These are phyloP conservation scores for Hemerocallis citrina DNA, from an alignment of 106 monocot species.

Conservation along the genomic window DNA sequence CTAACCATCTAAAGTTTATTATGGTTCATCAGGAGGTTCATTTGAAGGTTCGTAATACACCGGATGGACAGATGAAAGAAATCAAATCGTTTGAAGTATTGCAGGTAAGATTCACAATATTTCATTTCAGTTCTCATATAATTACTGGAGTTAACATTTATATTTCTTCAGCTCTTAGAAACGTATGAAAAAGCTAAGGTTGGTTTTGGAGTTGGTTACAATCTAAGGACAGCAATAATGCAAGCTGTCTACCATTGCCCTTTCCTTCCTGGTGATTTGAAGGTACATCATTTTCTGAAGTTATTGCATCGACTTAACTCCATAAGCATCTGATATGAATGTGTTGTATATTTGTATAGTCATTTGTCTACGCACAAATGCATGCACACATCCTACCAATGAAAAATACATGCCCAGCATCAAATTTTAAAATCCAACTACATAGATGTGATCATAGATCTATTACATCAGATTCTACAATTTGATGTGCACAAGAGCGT, in stretches of 20 bases:
- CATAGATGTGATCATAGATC: no score
- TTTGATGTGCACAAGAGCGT: no score
- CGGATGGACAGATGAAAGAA: conserved; percentile 50
- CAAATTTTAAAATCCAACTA: no score
- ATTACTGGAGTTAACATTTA: background rate
- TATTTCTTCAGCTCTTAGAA: conserved; percentile 45
- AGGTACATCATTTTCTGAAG: conserved; percentile 29
- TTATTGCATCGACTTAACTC: background rate
- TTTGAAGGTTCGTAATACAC: conserved; percentile 32
- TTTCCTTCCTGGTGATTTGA: conserved; percentile 36
- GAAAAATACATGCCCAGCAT: no score
- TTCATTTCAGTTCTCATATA: background rate
- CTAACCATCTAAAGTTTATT: conserved; percentile 11
- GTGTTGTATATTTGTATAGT: background rate
- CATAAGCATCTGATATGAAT: no score
- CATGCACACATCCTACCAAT: no score
- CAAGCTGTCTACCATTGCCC: conserved; percentile 67
- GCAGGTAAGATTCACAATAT: conserved; percentile 27
- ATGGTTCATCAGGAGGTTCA: conserved; percentile 38
- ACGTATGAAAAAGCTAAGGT: conserved; percentile 54
- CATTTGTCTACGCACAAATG: no score
- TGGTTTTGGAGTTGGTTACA: conserved; percentile 77
- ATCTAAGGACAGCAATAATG: conserved; percentile 56
- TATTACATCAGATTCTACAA: no score
- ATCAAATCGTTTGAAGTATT: conserved; percentile 37